A percentile compares a stretch with the other conserved stretches of the same genome.
Evolutionary conservation across 2,329 filamentous ascomycete species (phyloP).

Genomic region (Penicillium sp.): DNA sequence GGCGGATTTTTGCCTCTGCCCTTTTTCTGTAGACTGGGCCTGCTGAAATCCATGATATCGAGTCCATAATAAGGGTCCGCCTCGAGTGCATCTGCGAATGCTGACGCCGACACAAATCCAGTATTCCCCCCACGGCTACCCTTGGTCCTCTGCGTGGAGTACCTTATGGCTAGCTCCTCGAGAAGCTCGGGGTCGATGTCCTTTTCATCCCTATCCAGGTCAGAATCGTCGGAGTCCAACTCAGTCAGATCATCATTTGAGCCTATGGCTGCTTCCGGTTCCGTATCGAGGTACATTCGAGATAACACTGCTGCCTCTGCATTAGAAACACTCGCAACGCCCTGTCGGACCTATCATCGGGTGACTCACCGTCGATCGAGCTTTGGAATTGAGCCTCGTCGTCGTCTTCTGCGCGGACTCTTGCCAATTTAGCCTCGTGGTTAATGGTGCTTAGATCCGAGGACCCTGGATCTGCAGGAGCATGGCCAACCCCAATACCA

Average conservation of each 20-base stretch:
- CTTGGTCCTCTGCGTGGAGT: slow-evolving; percentile 51
- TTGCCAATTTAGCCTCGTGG: neutral
- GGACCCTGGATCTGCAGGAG: neutral
- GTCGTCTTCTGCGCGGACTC: neutral
- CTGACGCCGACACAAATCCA: slow-evolving; percentile 51
- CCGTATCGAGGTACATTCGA: slow-evolving; percentile 17
- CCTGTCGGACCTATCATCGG: neutral
- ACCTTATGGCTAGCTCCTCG: slow-evolving; percentile 39
- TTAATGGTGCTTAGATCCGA: neutral
- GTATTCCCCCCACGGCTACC: slow-evolving; percentile 10
- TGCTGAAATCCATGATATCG: slow-evolving; percentile 79
- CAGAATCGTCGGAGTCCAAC: slow-evolving; percentile 5
- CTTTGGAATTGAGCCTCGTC: slow-evolving; percentile 11
- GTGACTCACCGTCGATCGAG: slow-evolving; percentile 15
- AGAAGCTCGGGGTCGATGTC: slow-evolving; percentile 43
- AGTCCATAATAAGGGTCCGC: slow-evolving; percentile 63
- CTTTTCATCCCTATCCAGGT: slow-evolving; percentile 5
- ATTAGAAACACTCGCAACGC: neutral
- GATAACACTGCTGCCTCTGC: slow-evolving; percentile 15
- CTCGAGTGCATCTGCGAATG: slow-evolving; percentile 57
- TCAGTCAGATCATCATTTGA: slow-evolving; percentile 14
- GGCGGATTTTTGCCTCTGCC: slow-evolving; percentile 57
- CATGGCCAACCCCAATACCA: slow-evolving; percentile 8
- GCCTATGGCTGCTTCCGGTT: slow-evolving; percentile 1
- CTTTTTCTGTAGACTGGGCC: slow-evolving; percentile 62